These are phyloP conservation scores for Panaeolus papilionaceus DNA, from an alignment of 768 basidiomycete genomes.

Conservation along the genomic window DNA sequence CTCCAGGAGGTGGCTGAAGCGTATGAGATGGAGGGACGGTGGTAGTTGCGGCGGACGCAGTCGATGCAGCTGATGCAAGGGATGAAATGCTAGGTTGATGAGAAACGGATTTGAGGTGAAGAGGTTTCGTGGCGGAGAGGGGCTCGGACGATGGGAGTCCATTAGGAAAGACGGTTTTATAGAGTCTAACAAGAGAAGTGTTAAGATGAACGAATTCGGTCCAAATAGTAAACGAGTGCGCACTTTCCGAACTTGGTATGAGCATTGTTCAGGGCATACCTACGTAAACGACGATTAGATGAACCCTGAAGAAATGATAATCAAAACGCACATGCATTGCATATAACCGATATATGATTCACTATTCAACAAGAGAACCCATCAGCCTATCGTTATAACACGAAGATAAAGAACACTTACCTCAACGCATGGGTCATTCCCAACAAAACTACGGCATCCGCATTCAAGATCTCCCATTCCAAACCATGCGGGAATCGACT, in stretches of 20 bases:
- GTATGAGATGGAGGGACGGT: conserved; percentile 14
- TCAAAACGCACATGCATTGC: conserved; percentile 68
- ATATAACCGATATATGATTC: conserved; percentile 83
- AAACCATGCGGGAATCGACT: conserved; percentile 61
- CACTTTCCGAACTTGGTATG: conserved; percentile 80
- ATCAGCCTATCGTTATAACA: not conserved
- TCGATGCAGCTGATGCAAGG: conserved; percentile 29
- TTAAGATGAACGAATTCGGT: too few relatives aligned
- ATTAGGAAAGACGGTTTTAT: conserved; percentile 69
- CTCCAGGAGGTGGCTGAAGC: conserved; percentile 21
- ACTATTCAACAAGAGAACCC: conserved; percentile 38
- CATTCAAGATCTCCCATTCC: conserved; percentile 80
- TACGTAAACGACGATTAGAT: conserved; percentile 21
- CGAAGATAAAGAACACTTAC: conserved; percentile 40
- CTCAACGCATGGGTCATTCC: conserved; percentile 76
- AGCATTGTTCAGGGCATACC: conserved; percentile 63
- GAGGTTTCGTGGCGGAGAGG: conserved; percentile 40
- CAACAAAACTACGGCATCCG: conserved; percentile 73
- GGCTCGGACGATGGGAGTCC: conserved; percentile 48
- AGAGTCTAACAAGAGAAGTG: conserved; percentile 47
- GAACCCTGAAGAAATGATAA: not conserved
- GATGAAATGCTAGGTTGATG: conserved; percentile 28
- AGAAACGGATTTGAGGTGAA: conserved; percentile 9
- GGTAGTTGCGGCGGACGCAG: conserved; percentile 27
- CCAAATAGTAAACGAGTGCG: conserved; percentile 15